Base-by-base conservation (phyloP, 768 basidiomycete species). In the Amanita exitialis region DNA sequence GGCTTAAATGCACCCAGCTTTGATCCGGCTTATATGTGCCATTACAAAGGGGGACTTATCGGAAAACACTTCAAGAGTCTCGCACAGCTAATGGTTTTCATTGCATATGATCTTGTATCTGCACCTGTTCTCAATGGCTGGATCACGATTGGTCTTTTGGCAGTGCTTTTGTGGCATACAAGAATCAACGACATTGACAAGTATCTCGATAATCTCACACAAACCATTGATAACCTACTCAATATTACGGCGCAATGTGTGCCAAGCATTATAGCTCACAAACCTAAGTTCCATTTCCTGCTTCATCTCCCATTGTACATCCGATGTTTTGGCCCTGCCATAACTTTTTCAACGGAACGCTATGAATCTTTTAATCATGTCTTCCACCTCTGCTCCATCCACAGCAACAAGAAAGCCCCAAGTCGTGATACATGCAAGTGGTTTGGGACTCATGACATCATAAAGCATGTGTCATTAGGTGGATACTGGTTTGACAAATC, bases 261-360 rank as follows among this genome's bases (percentile, higher is more conserved):
- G 61, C 61, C 65, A 2, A 38, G 38, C 35, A 20, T 57, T 38
- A 9, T 72, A 65, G 67, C 71, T 72, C 55, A 70, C 69, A 74
- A 75, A 53, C 64, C 69, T 1, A 75, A 74, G 51, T 72, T 74
- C 53, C 72, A 75, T 38, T 58, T 73, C 23, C 30, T 74, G 4
- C 30, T 66, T 0, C 72, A 75, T 53, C 54, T 75, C 0, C 61
- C 63, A 0, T 48, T 53, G 0, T 67, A 74, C 49, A 68, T 75
- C 36, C 47, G 59, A 0, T 56, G 63, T 0, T 74, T 74, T 61
- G 72, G 70, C 0, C 73, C 69, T 20, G 70, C 70, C 0, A 69
- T 72, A 8, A 58, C 71, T 0, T 74, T 73, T 62, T 68, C 72
- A 0, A 75, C 69, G 0, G 72, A 76, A 44, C 53, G 49, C 0